A percentile compares a stretch with the other conserved stretches of the same genome.
phyloP scores from a whole-genome alignment of 805 yeast species.

The Candida gorgasii region DNA sequence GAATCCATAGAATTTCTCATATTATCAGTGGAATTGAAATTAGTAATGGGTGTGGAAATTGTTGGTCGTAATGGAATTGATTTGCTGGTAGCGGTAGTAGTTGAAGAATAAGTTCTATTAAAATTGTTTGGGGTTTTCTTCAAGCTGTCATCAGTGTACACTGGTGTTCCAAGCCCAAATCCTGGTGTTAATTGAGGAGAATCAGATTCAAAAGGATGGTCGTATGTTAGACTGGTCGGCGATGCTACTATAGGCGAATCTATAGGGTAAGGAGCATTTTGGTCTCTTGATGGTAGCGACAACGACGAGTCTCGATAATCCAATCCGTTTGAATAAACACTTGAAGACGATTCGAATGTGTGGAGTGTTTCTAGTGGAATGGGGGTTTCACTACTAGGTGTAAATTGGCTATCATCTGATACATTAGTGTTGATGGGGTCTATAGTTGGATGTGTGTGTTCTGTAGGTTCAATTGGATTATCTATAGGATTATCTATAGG shows the following conservation, averaged over 20 bases:
- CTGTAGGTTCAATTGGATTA: no score
- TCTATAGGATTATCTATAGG: constrained; percentile 4
- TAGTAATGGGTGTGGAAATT: constrained; percentile 18
- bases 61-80: constrained; percentile 14
- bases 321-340: constrained; percentile 3
- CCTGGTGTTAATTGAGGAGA: constrained; percentile 5
- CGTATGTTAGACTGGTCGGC: constrained; percentile 9
- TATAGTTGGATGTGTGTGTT: background rate
- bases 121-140: background rate
- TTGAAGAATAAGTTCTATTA: constrained; percentile 11
- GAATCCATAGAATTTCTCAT: constrained; percentile 8
- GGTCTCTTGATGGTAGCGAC: background rate
- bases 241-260: constrained; percentile 18
- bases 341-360: constrained; percentile 7
- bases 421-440: background rate
- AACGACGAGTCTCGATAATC: background rate
- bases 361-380: constrained; percentile 10
- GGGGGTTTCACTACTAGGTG: constrained; percentile 3
- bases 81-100: constrained; percentile 11
- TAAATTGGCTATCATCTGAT: background rate
- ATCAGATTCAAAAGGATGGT: constrained; percentile 5
- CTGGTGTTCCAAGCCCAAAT: background rate
- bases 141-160: constrained; percentile 2
- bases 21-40: constrained; percentile 8
- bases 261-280: constrained; percentile 16